Evolutionary conservation across 345 rosid genomes (phyloP), one percentile per base, ranked within the genome.

Genomic region (Sonneratia caseolaris): DNA sequence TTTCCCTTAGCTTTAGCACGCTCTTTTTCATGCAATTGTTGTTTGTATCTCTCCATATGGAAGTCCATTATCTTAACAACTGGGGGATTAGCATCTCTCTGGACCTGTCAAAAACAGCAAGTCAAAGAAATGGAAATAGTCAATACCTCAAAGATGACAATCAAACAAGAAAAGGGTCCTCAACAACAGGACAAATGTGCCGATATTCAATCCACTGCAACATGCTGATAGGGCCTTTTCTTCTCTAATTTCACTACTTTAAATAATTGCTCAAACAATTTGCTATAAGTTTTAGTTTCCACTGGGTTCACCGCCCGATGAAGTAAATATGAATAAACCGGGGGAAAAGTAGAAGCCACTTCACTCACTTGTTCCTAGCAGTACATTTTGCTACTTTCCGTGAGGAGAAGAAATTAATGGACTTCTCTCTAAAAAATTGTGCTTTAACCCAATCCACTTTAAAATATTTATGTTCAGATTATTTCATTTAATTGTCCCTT

Each of bases 11-110:
- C 72, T 82, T 89, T 87, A 71, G 78, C 82, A 66, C 85, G 86
- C 3, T 82, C 91, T 78, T 89, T 89, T 45, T 80, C 86, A 70
- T 64, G 69, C 61, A 65, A 5, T 36, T 77, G 75, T 73, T 62
- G 74, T 36, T 71, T 49, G 73, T 83, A 87, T 75, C 37, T 75
- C 74, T 81, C 84, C 70, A 19, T 74, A 74, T 81, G 72, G 69
- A 68, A 89, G 84, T 89, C 84, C 87, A 87, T 80, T 21, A 89
- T 76, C 79, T 78, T 89, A 79, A 89, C 87, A 68, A 89, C 94
- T 37, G 91, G 90, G 22, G 94, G 94, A 65, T 77, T 53, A 8
- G 78, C 81, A 18, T 55, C 56, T 71, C 79, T 76, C 47, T 87
- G 79, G 68, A 89, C 93, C 93, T 89, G 67, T 51, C 68, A 72